A percentile compares a stretch with the other conserved stretches of the same genome.
These are phyloP conservation scores for Naematelia aurantialba DNA, from an alignment of 768 basidiomycete genomes.

Conservation along the genomic window DNA sequence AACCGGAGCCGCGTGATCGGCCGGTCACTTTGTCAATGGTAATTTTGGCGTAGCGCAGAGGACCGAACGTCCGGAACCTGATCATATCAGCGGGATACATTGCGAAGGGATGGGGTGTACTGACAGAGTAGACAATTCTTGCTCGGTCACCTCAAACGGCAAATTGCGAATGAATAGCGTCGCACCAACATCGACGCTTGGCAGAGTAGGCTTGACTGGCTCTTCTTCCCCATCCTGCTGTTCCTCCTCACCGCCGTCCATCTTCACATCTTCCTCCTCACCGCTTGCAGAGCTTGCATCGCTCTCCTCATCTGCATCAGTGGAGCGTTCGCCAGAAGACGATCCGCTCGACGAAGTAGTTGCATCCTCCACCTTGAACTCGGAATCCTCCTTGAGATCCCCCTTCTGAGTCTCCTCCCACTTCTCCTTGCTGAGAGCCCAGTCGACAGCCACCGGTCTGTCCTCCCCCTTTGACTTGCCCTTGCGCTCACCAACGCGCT, in stretches of 20 bases:
- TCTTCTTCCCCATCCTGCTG: conserved; percentile 52
- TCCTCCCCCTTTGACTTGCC: conserved; percentile 53
- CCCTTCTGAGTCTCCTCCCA: conserved; percentile 76
- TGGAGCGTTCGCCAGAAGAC: conserved; percentile 29
- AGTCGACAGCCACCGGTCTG: conserved; percentile 84
- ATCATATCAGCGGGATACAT: neutral
- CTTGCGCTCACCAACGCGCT: conserved; percentile 55
- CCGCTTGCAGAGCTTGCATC: neutral
- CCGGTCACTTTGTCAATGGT: conserved; percentile 77
- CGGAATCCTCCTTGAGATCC: conserved; percentile 46
- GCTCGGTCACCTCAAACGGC: conserved; percentile 86
- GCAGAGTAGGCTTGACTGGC: conserved; percentile 56
- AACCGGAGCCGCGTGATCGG: conserved; percentile 89
- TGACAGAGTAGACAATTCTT: conserved; percentile 79
- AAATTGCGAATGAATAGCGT: conserved; percentile 93
- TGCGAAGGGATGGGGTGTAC: conserved; percentile 37
- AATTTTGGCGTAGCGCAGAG: conserved; percentile 86
- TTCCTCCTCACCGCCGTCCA: conserved; percentile 36
- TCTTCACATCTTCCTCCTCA: conserved; percentile 24
- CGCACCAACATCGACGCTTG: conserved; percentile 78
- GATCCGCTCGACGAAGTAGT: neutral
- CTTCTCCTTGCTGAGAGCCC: conserved; percentile 89
- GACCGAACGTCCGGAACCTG: conserved; percentile 88
- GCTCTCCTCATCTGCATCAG: conserved; percentile 7
- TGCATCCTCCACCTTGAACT: conserved; percentile 40